Evolutionary conservation across 2,329 filamentous ascomycete species (phyloP), one percentile per base, ranked within the genome.

Genomic region (Lasiodiplodia sp.): DNA sequence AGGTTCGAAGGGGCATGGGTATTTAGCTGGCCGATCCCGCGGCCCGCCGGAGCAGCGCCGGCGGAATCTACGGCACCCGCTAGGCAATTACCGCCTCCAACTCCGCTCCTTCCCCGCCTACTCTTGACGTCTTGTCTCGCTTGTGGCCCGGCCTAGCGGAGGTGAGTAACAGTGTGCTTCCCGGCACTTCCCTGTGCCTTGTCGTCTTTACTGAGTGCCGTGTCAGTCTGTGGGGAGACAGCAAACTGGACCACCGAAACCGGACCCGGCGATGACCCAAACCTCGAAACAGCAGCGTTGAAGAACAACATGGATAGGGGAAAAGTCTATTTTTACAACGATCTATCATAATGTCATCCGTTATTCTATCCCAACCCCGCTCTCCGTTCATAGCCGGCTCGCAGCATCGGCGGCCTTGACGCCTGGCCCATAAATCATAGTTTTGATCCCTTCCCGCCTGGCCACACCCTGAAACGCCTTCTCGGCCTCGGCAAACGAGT

Each of bases 381-480:
- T 28, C 28, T 28, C 49, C 49, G 10, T 28, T 55, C 28, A 55
- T 18, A 55, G 11, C 28, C 52, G 52, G n/a, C 52, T 55, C 5
- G 25, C 37, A 12, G 52, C 52, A 55, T 55, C 52, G 14, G 52
- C 52, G 34, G 52, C 14, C 28, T 55, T n/a, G 28, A 55, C 18
- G 0, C 16, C 28, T 8, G 72, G 73, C 7, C 73, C 73, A 58
- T 72, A 73, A 28, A 75, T 73, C 37, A 75, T 40, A 1, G 67
- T 71, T 53, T 76, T 76, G 18, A 76, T 75, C 7, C 73, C 74
- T 21, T 63, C 63, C 37, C 66, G 65, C 23, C 44, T 69, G 8
- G 67, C 60, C 6, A 73, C 72, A 18, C 71, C 72, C 16, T 68
- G 40, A 34, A 72, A 74, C 1, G 73, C 73, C 18, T 70, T 47